These are phyloP conservation scores for Miscanthus lutarioriparius DNA, from an alignment of 176 grass and related monocot genomes.

Conservation along the genomic window DNA sequence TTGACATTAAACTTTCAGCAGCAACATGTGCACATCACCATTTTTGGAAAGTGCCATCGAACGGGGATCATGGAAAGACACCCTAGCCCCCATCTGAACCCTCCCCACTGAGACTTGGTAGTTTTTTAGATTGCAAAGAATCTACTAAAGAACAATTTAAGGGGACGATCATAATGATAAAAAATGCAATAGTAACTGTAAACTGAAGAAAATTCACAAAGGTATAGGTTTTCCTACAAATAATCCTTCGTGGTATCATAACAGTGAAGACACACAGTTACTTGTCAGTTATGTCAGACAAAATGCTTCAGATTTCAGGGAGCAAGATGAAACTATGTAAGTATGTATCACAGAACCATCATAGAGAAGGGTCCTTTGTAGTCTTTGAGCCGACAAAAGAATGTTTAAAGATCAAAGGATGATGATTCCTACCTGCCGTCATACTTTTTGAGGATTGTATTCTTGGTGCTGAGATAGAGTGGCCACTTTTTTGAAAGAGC, in stretches of 20 bases:
- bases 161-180: neutral
- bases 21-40: neutral
- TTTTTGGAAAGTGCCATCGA: neutral
- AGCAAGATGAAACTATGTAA: slow-evolving; percentile 23
- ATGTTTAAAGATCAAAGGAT: slow-evolving; percentile 3
- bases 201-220: neutral
- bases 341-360: neutral
- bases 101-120: neutral
- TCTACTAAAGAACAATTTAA: neutral
- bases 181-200: slow-evolving; percentile 9
- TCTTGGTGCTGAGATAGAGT: slow-evolving; percentile 95
- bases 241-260: neutral
- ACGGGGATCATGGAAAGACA: neutral
- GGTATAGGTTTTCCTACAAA: neutral
- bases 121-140: neutral
- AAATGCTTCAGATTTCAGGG: slow-evolving; percentile 4
- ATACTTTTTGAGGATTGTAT: slow-evolving; percentile 93
- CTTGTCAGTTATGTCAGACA: slow-evolving; percentile 1
- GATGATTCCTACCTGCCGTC: slow-evolving; percentile 70
- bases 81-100: neutral
- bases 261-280: neutral
- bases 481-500: slow-evolving; percentile 82
- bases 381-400: slow-evolving; percentile 20
- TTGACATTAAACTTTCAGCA: slow-evolving; percentile 50
- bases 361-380: neutral